Evolutionary conservation across 441 rosid genomes (phyloP).

Genomic region (Eruca vesicaria): DNA sequence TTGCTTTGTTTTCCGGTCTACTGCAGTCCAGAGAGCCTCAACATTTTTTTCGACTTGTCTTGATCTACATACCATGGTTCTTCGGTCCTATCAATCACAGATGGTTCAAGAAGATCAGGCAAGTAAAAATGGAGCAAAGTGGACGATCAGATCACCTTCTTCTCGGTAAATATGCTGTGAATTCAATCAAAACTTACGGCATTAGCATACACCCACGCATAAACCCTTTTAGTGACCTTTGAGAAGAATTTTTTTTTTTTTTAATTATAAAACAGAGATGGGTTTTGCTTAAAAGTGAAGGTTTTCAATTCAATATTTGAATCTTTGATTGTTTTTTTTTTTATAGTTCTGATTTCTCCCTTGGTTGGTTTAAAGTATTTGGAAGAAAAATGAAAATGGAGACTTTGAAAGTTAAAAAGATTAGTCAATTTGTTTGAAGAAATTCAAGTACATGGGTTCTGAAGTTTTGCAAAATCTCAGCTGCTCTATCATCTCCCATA

Average conservation of each 20-base stretch:
- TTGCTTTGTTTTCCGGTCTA: slow-evolving; percentile 19
- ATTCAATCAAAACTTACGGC: slow-evolving; percentile 22
- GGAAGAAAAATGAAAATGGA: neutral
- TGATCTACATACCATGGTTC: slow-evolving; percentile 16
- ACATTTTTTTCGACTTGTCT: slow-evolving; percentile 10
- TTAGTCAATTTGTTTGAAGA: slow-evolving; percentile 1
- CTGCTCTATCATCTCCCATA: no score
- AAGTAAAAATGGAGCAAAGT: slow-evolving; percentile 7
- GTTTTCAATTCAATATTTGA: slow-evolving; percentile 3
- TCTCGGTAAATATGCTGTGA: slow-evolving; percentile 31
- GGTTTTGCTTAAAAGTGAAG: slow-evolving; percentile 21
- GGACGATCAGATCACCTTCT: neutral
- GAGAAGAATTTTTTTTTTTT: neutral
- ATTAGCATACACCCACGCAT: slow-evolving; percentile 26
- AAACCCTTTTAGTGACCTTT: slow-evolving; percentile 27
- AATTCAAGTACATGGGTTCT: no score
- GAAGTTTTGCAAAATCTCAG: no score
- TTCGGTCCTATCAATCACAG: slow-evolving; percentile 14
- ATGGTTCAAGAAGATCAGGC: slow-evolving; percentile 29
- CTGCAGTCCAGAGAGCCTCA: slow-evolving; percentile 28
- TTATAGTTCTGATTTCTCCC: neutral
- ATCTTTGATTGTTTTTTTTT: neutral
- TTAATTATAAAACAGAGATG: slow-evolving; percentile 3
- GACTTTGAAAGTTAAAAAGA: neutral
- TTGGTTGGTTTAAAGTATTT: slow-evolving; percentile 10